Base-by-base conservation (phyloP, 805 yeast genomes). In the Barnettozyma pratensis region DNA sequence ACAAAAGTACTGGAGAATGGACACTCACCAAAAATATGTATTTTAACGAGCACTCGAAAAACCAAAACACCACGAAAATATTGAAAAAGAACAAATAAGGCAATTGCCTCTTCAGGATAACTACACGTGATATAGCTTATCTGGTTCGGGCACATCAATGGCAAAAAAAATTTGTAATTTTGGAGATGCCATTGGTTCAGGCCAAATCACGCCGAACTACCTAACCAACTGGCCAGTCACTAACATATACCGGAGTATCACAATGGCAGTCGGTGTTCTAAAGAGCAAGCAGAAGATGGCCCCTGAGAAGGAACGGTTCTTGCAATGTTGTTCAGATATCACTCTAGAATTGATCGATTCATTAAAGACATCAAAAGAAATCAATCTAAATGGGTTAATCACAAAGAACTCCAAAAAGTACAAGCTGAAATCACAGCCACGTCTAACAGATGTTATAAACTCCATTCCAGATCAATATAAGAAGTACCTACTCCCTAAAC, bases 401-500 rank as follows among this genome's bases (percentile, higher is more conserved):
- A 86, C 85, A 29, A 75, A 90, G 58, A 80, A 79, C 57, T 87
- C 98, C 37, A 91, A 94, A 64, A 89, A 90, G 69, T 88, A 94
- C 73, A 89, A 87, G 69, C 75, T 94, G 52, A 86, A 87, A 59
- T 86, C 85, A 59, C 98, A 91, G 64, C 99, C 99, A 14, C 75
- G 98, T 59, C 74, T 94, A 44, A 92, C 98, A 1, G 99, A 94
- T 68, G 90, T 94, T 59, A 92, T 94, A 32, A 80, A 89, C 36
- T 87, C 98, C 1, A 92, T 94, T 51, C 99, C 99, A 8, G 97
- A 92, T 63, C 97, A 92, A 63, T 86, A 92, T 68, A 89, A 88
- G 67, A 89, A 89, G 64, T 90, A 90, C 61, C 70, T 94, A 47
- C 74, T 94, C 37, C 99, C 98, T 3, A 91, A 91, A 68, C 74